Base-by-base conservation (phyloP, 306 rosid species). In the Cucumis sativus region DNA sequence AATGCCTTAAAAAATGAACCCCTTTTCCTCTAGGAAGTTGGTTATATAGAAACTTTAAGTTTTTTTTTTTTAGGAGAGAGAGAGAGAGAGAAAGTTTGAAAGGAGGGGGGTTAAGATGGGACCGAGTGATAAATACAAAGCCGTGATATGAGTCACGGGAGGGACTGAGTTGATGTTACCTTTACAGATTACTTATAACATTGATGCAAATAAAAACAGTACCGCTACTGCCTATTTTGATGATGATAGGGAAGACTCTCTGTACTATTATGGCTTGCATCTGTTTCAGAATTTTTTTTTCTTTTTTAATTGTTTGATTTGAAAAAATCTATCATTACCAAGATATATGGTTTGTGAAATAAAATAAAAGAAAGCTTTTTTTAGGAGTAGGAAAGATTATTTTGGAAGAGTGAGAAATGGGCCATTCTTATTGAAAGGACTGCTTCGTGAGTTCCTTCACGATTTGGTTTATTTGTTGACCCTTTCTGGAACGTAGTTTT, bases 71-170 rank as follows among this genome's bases (percentile, higher is more conserved):
- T 41, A 68, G 37, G 2, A 12, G 55, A 41, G 28, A 39, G 72
- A 41, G 33, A 40, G 30, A 60, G 39, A 75, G 78, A 78, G 80
- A 78, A 66, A 75, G 70, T 28, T 28, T 28, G 41, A 39, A 5
- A 39, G 41, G 43, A 39, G 41, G 43, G 76, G 12, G 21, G 63
- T 81, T 52, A 78, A 33, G 67, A 16, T 78, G 72, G 75, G 71
- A 64, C 35, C 65, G 12, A 20, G 20, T 54, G 78, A 82, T 69
- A 74, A 83, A 82, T 80, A 78, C 73, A 77, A 72, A 60, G 82
- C 66, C 75, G 59, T 81, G 78, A 80, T 64, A 63, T 84, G 91
- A 75, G 83, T 91, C 97, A 94, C 97, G 97, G 89, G 97, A 84
- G 84, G 61, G 88, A 71, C 84, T 83, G 90, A 63, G 70, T 15